Evolutionary conservation across 2,329 filamentous ascomycete species (phyloP), one percentile per base, ranked within the genome.

Genomic region (Rosellinia necatrix): DNA sequence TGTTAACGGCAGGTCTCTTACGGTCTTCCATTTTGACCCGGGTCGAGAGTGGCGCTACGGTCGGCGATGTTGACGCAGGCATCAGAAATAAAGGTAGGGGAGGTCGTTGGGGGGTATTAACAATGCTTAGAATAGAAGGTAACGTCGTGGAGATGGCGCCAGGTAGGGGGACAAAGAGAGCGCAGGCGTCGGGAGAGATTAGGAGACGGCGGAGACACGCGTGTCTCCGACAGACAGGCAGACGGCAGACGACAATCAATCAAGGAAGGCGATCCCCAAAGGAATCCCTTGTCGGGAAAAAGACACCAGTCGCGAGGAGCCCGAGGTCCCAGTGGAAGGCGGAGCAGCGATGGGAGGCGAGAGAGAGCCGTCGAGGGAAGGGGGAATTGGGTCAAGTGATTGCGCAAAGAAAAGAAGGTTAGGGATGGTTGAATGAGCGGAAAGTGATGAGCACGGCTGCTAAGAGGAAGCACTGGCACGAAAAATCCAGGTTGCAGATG

Each of bases 1-100:
- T 89, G 76, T 85, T 83, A 67, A 89, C 83, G 72, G 92, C 90
- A 72, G 92, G 89, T 85, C 94, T 87, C 85, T 99, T 99, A 85
- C 94, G 91, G 81, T 97, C 94, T 84, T 99, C 94, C 93, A 97
- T 99, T 85, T 94, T 96, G 81, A 86, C 81, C 78, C 90, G 82
- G 83, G 87, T 87, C 79, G 91, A 88, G 81, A 89, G 85, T 81
- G 87, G 82, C 72, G 78, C 75, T 76, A 87, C 81, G 76, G 86
- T 83, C 74, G 82, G 81, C 67, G 85, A 83, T 78, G 90, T 88
- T 79, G 90, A 86, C 84, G 90, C 84, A 88, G 87, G 87, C 91
- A 96, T 96, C 83, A 91, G 89, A 88, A 82, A 78, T 77, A 75
- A 76, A 74, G 74, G 38, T 9, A 30, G 41, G 15, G 50, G 35